These are phyloP conservation scores for Fistulina hepatica DNA, from an alignment of 1,284 basidiomycete species.

Conservation along the genomic window DNA sequence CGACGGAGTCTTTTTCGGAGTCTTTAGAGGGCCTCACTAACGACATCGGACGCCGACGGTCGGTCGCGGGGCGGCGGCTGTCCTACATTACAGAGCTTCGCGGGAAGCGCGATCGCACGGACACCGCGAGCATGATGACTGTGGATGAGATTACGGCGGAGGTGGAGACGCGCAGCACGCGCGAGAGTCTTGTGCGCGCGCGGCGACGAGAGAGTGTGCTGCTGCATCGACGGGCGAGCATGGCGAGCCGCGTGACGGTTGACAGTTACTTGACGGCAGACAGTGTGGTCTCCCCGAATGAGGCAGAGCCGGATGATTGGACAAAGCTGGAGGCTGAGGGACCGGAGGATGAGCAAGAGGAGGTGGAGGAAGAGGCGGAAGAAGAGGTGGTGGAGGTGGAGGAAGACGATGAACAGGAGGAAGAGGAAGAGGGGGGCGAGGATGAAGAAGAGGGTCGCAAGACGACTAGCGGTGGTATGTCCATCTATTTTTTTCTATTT, in stretches of 20 bases:
- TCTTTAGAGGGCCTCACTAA: slow-evolving; percentile 54
- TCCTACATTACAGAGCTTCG: slow-evolving; percentile 72
- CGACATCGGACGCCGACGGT: no score
- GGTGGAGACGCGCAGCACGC: slow-evolving; percentile 77
- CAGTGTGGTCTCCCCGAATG: slow-evolving; percentile 25
- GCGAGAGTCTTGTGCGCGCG: no score
- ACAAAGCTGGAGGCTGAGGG: slow-evolving; percentile 44
- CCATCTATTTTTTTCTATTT: background rate
- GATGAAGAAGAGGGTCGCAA: slow-evolving; percentile 44
- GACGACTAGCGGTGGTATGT: slow-evolving; percentile 54
- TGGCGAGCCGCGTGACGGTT: slow-evolving; percentile 17
- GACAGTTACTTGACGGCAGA: background rate
- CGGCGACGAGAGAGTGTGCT: no score
- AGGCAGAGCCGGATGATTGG: slow-evolving; percentile 51
- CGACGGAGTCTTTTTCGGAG: slow-evolving; percentile 68
- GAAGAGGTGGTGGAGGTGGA: slow-evolving; percentile 32
- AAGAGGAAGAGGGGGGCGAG: slow-evolving; percentile 31
- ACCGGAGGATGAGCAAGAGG: slow-evolving; percentile 26
- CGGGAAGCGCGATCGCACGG: slow-evolving; percentile 72
- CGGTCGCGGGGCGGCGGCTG: slow-evolving; percentile 46
- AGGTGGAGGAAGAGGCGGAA: slow-evolving; percentile 34
- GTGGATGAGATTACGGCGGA: slow-evolving; percentile 97
- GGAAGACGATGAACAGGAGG: slow-evolving; percentile 35
- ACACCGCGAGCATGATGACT: slow-evolving; percentile 86
- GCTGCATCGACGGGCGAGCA: slow-evolving; percentile 34